These are phyloP conservation scores for Cladobotryum protrusum DNA, from an alignment of 2,329 filamentous ascomycete genomes.

Conservation along the genomic window DNA sequence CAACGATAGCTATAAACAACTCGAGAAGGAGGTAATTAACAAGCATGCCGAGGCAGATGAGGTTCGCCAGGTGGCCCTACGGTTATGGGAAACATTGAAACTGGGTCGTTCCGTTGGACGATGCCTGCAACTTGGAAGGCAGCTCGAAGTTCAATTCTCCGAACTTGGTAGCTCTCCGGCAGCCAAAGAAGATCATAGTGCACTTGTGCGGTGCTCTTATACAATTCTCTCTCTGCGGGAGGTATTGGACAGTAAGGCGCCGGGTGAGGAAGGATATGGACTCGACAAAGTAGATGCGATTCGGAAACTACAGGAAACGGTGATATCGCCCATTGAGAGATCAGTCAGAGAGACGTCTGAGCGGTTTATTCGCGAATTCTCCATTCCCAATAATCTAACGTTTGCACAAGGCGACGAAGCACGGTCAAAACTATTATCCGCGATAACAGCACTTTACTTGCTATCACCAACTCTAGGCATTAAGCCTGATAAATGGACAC, in stretches of 20 bases:
- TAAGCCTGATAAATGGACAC: constrained; percentile 52
- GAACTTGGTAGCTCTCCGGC: constrained; percentile 47
- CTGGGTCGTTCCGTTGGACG: constrained; percentile 71
- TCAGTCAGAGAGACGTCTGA: constrained; percentile 68
- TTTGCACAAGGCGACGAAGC: constrained; percentile 67
- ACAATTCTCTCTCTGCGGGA: constrained; percentile 72
- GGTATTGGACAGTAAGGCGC: constrained; percentile 59
- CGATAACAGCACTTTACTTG: constrained; percentile 70
- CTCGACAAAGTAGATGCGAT: constrained; percentile 70
- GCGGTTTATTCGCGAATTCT: constrained; percentile 77
- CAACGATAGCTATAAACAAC: constrained; percentile 75
- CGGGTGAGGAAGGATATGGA: constrained; percentile 69
- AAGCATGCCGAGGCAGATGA: constrained; percentile 83
- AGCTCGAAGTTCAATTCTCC: constrained; percentile 78
- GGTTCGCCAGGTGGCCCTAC: constrained; percentile 68
- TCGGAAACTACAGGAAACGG: constrained; percentile 59
- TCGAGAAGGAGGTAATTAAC: constrained; percentile 79
- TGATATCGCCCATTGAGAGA: constrained; percentile 67
- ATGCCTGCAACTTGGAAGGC: constrained; percentile 73
- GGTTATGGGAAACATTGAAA: constrained; percentile 73
- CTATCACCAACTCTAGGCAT: constrained; percentile 61
- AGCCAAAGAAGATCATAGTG: constrained; percentile 65
- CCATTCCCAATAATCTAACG: constrained; percentile 52
- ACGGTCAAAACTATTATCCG: constrained; percentile 65
- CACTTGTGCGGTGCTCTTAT: constrained; percentile 75